Evolutionary conservation across 1,139 yeast species (phyloP), one percentile per base, ranked within the genome.

Genomic region (Taphrina communis): DNA sequence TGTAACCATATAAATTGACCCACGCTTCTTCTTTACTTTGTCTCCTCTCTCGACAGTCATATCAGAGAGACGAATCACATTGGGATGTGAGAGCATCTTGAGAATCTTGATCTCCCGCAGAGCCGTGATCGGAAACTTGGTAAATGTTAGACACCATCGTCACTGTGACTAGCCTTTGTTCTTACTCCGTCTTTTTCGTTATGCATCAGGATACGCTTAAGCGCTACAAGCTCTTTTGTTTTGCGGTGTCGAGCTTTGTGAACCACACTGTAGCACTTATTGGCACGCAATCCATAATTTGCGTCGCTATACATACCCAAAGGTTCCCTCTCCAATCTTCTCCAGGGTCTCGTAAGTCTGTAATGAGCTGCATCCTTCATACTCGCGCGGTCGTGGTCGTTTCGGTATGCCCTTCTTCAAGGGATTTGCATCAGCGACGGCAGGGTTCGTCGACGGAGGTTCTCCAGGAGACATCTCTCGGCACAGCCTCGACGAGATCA

Each of bases 291-390:
- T 11, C 11, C 44, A 31, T 39, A n/a, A 35, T 31, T 6, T 7
- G 14, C 14, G 21, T 5, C n/a, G 35, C 38, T 19, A n/a, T 6
- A 38, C 90, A 36, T 59, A 73, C 83, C 83, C 92, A 78, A 94
- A 94, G 0, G 99, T 95, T 8, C 99, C 99, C 77, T 93, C 96
- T 1, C 98, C 97, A 70, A 91, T 83, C 75, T 88, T 87, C 67
- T 86, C 87, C 59, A 86, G 78, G 41, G 87, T 82, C 61, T 81
- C 81, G 75, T 89, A 90, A 71, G 80, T 82, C 38, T 55, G 56
- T n/a, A 63, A 19, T 5, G 59, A 31, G 56, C 67, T 63, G 56
- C 67, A 63, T 6, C 67, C 67, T 19, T 55, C 61, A 41, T 52
- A 63, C 7, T 56, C 67, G 21, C 67, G 67, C 61, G 55, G 11